Evolutionary conservation across 345 rosid species (phyloP), one percentile per base, ranked within the genome.

Genomic region (Eucalyptus cloeziana): DNA sequence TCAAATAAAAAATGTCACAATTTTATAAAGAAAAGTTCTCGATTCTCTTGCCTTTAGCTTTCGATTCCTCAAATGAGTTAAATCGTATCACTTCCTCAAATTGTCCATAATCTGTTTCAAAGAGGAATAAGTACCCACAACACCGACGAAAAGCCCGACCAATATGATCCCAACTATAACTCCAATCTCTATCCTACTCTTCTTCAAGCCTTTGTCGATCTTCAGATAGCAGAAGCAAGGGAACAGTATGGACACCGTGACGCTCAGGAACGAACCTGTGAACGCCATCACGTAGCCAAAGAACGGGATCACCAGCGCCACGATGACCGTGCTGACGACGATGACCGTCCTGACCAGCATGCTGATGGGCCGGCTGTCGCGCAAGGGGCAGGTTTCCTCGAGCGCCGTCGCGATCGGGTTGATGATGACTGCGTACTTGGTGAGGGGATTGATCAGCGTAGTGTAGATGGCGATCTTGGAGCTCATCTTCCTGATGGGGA

Each of bases 221-320:
- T 83, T 93, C 7, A 95, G 94, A 91, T 95, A 95, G 92, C 98
- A 96, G 30, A 94, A 76, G 88, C 97, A 96, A 3, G 98, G 97
- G 43, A 95, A 76, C 88, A 96, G 62, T 76, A 96, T 47, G 13
- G 96, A 94, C 13, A 71, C 94, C 12, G 92, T 89, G 86, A 95
- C 92, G 52, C 98, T 88, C 71, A 96, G 80, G 87, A 94, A 96
- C 1, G 96, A 92, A 15, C 98, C 97, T 13, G 79, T 94, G 62
- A 96, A 95, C 3, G 95, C 95, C 96, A 96, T 94, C 37, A 96
- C 92, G 51, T 95, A 94, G 50, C 95, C 95, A 4, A 96, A 96
- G 92, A 92, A 95, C 5, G 98, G 96, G 62, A 96, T 33, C 37
- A 92, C 92, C 64, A 95, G 85, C 25, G 98, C 98, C 85, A 95